Conservation (phyloP, 169 alveolate species). For the Eimeria brunetti region DNA sequence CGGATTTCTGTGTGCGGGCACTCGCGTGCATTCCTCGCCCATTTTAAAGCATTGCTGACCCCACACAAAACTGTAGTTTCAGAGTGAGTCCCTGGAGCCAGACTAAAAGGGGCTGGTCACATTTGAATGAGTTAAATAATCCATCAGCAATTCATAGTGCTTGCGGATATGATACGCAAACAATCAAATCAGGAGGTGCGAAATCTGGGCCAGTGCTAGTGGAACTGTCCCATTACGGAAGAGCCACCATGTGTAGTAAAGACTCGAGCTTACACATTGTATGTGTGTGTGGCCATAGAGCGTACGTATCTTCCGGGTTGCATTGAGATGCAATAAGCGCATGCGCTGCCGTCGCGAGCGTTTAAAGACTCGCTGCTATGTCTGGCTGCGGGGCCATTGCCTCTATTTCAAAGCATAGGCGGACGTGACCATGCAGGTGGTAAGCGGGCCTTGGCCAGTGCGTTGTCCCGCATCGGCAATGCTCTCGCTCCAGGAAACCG, state of each 20-base stretch:
- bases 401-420: not conserved
- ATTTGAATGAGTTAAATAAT: not conserved
- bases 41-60: not conserved
- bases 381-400: not conserved
- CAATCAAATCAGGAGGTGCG: not conserved
- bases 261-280: not conserved
- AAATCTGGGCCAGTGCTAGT: not conserved
- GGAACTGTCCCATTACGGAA: not conserved
- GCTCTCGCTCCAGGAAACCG: not conserved
- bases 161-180: not conserved
- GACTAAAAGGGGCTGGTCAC: not conserved
- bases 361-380: not conserved
- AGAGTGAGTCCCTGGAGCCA: not conserved
- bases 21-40: not conserved
- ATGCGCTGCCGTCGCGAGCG: not conserved
- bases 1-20: not conserved
- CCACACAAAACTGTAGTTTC: not conserved
- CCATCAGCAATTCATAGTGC: not conserved
- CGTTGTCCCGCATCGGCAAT: not conserved
- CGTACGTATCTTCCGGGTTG: not conserved
- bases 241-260: not conserved
- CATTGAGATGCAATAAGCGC: not conserved
- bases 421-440: not conserved
- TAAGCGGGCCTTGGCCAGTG: not conserved
- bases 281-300: not conserved